These are phyloP conservation scores for Podaxis mareebaensis DNA, from an alignment of 768 basidiomycete species.

Conservation along the genomic window DNA sequence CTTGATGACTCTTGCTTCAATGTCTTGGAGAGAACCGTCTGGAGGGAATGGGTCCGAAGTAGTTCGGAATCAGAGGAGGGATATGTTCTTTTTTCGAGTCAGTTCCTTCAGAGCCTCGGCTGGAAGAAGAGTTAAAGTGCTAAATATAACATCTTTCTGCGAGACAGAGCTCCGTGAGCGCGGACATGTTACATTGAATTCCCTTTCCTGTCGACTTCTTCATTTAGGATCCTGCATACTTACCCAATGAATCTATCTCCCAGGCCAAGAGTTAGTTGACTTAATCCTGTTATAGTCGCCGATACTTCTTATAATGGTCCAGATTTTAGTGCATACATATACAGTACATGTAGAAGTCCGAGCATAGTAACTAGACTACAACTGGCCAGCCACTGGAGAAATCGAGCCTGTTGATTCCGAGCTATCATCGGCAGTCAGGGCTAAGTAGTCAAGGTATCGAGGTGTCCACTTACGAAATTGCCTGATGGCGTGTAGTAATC, in stretches of 20 bases:
- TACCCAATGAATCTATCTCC: constrained; percentile 91
- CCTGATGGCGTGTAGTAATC: constrained; percentile 53
- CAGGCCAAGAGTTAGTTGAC: constrained; percentile 78
- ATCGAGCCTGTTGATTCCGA: constrained; percentile 48
- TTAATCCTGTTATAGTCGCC: constrained; percentile 50
- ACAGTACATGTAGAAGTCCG: neutral
- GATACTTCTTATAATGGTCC: constrained; percentile 14
- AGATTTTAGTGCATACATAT: too few relatives aligned
- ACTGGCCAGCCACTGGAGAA: constrained; percentile 55
- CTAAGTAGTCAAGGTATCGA: neutral
- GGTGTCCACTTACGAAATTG: constrained; percentile 34
- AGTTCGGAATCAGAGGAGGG: too few relatives aligned
- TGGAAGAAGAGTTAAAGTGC: too few relatives aligned
- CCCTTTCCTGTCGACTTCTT: constrained; percentile 2
- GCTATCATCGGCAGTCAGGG: constrained; percentile 21
- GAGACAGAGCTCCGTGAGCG: too few relatives aligned
- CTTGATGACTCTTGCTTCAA: too few relatives aligned
- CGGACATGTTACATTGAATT: too few relatives aligned
- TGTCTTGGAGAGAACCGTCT: too few relatives aligned
- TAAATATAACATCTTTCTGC: too few relatives aligned
- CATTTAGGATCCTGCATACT: constrained; percentile 83
- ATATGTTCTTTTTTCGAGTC: too few relatives aligned
- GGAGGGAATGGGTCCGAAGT: too few relatives aligned
- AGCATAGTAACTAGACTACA: neutral
- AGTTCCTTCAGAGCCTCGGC: too few relatives aligned